Percentiles rank a stretch among this genome's conserved stretches.
Evolutionary conservation across 352 stramenopile species (phyloP).

Genomic region (Globisporangium yorkense): DNA sequence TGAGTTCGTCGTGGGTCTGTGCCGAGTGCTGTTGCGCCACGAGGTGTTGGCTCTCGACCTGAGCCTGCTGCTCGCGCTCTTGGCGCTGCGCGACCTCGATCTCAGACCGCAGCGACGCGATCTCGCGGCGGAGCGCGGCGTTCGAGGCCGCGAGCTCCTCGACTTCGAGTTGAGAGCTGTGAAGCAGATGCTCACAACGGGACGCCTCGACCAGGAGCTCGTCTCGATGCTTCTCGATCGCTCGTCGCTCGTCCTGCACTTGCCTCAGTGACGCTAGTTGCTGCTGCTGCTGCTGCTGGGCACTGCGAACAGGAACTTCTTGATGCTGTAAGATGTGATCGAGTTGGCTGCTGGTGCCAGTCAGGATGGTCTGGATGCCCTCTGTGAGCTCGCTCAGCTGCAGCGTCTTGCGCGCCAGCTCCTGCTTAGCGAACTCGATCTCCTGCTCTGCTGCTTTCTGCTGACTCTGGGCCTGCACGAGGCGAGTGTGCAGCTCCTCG

Average conservation of each 20-base stretch:
- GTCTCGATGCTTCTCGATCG: constrained; percentile 24
- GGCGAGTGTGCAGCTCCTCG: constrained; percentile 48
- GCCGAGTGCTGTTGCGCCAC: constrained; percentile 8
- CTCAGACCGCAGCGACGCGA: constrained; percentile 27
- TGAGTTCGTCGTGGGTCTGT: constrained; percentile 15
- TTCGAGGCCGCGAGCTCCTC: constrained; percentile 24
- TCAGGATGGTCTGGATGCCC: constrained; percentile 1
- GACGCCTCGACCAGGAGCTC: constrained; percentile 39
- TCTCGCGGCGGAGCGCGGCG: constrained; percentile 17
- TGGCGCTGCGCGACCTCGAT: constrained; percentile 15
- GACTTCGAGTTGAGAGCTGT: constrained; percentile 33
- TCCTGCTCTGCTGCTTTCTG: constrained; percentile 14
- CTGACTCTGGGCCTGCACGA: constrained; percentile 45
- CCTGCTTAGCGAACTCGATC: constrained; percentile 2
- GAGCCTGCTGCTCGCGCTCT: constrained; percentile 7
- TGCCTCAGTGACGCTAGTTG: constrained; percentile 17
- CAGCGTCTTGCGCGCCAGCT: constrained; percentile 10
- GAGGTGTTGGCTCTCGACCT: not conserved
- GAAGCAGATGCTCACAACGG: constrained; percentile 32
- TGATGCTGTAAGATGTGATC: not conserved
- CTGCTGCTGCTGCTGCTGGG: not conserved
- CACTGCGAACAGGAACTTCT: not conserved
- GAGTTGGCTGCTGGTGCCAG: not conserved
- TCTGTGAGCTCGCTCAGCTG: constrained; percentile 4
- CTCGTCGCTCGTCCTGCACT: constrained; percentile 16